Evolutionary conservation across 805 yeast species (phyloP).

Genomic region (Kazachstania psychrophila): DNA sequence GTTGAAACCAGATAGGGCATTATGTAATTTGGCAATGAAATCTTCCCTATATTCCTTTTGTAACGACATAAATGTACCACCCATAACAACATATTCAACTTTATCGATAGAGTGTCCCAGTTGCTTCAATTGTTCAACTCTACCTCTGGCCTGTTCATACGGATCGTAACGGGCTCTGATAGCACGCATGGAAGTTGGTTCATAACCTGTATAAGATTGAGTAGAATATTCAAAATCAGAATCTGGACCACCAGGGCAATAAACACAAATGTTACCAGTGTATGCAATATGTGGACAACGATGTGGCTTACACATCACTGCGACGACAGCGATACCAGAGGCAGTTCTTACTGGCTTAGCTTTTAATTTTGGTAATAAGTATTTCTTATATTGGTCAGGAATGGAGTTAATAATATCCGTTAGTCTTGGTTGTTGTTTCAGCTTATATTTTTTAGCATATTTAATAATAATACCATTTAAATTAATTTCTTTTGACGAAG

Average conservation of each 20-base stretch:
- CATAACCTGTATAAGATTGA: constrained; percentile 96
- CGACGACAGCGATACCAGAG: constrained; percentile 97
- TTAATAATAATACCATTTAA: constrained; percentile 81
- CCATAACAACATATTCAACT: constrained; percentile 97
- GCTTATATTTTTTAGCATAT: constrained; percentile 80
- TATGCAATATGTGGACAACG: constrained; percentile 98
- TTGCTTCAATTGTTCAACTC: constrained; percentile 90
- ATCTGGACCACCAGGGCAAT: constrained; percentile 99
- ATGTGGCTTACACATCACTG: constrained; percentile 98
- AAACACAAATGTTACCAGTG: constrained; percentile 96
- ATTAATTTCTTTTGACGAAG: constrained; percentile 46
- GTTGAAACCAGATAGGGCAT: constrained; percentile 87
- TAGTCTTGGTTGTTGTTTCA: constrained; percentile 85
- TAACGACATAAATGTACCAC: constrained; percentile 96
- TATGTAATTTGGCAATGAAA: constrained; percentile 83
- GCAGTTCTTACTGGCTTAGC: constrained; percentile 99
- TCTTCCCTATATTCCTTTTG: constrained; percentile 83
- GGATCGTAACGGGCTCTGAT: constrained; percentile 97
- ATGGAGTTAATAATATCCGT: constrained; percentile 92
- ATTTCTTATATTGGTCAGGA: constrained; percentile 91
- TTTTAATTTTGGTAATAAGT: constrained; percentile 81
- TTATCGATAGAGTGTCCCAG: constrained; percentile 95
- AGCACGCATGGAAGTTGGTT: constrained; percentile 99
- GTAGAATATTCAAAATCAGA: constrained; percentile 96
- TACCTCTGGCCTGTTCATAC: constrained; percentile 95